Base-by-base conservation (phyloP, 257 asterid genomes). In the Coffea eugenioides region DNA sequence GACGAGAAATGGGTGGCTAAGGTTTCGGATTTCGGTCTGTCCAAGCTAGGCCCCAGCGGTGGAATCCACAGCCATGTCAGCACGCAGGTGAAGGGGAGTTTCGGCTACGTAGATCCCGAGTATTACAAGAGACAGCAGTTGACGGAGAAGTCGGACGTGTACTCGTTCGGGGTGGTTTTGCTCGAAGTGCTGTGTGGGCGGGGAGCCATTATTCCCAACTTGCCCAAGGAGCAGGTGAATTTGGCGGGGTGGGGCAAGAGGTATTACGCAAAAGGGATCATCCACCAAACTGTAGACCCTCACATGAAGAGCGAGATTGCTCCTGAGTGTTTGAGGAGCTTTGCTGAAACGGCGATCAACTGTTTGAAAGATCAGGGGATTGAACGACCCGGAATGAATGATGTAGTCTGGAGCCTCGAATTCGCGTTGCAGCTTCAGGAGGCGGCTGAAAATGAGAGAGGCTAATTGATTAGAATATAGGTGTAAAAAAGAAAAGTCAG, bases 21-120 rank as follows among this genome's bases (percentile, higher is more conserved):
- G 80, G 84, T 92, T 36, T 90, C 94, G 12, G 96, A 91, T 74
- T 91, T 93, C 52, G 97, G 97, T 31, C 83, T 92, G 43, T 92
- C 97, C 16, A 92, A 89, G 75, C 72, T 87, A 0, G 92, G 97
- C 16, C 97, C 97, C 14, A 66, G 71, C 41, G 41, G 41, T 0
- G 90, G 88, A 8, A 45, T 52, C 31, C 59, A 84, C 21, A 79
- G 88, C 34, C 93, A 91, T 36, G 97, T 93, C 27, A 27, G 27
- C 27, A 27, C 27, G 27, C 27, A 27, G 27, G 27, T 27, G 27
- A 27, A 27, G 27, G 27, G 27, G 27, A 27, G 27, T 27, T 27
- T 27, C 27, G 27, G 27, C 27, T 27, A 27, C 27, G 27, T 27
- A 27, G 27, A 27, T 27, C 27, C 27, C 27, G 27, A 27, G 27